Evolutionary conservation across 169 alveolate genomes (phyloP).

Genomic region (Fabrea salina): DNA sequence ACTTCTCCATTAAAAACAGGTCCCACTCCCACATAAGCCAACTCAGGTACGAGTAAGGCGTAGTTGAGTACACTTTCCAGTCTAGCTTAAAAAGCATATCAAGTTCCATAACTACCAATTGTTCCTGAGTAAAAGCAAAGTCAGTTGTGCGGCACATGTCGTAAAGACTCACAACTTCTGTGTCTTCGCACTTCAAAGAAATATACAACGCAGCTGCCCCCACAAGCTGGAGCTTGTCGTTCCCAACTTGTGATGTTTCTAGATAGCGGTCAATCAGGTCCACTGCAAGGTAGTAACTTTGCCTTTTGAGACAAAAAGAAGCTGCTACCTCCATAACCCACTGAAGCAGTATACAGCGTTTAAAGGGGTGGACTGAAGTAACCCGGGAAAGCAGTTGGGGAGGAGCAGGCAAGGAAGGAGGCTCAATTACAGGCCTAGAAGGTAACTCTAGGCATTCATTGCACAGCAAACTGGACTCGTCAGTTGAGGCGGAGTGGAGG

Average conservation of each 20-base stretch:
- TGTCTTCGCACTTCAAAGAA: constrained; percentile 75
- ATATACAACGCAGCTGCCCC: constrained; percentile 77
- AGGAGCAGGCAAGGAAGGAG: too few species aligned
- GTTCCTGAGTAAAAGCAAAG: constrained; percentile 52
- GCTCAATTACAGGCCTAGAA: too few species aligned
- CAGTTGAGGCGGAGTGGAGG: too few species aligned
- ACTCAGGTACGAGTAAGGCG: too few species aligned
- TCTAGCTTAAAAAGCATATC: too few species aligned
- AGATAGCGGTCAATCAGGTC: constrained; percentile 65
- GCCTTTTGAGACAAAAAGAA: constrained; percentile 62
- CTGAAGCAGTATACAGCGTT: constrained; percentile 75
- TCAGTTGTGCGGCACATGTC: constrained; percentile 55
- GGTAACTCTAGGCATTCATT: too few species aligned
- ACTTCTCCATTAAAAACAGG: too few species aligned
- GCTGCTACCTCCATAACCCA: constrained; percentile 79
- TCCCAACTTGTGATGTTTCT: constrained; percentile 30
- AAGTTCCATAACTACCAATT: constrained; percentile 61
- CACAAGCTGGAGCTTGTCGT: constrained; percentile 66
- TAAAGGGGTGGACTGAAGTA: too few species aligned
- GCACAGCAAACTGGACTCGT: too few species aligned
- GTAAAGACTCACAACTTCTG: constrained; percentile 61
- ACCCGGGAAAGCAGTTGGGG: too few species aligned
- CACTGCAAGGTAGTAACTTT: constrained; percentile 73
- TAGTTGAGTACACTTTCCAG: too few species aligned
- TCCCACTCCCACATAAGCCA: too few species aligned